Conservation (phyloP, 139 green algal species). For the Coelastrella sp. region DNA sequence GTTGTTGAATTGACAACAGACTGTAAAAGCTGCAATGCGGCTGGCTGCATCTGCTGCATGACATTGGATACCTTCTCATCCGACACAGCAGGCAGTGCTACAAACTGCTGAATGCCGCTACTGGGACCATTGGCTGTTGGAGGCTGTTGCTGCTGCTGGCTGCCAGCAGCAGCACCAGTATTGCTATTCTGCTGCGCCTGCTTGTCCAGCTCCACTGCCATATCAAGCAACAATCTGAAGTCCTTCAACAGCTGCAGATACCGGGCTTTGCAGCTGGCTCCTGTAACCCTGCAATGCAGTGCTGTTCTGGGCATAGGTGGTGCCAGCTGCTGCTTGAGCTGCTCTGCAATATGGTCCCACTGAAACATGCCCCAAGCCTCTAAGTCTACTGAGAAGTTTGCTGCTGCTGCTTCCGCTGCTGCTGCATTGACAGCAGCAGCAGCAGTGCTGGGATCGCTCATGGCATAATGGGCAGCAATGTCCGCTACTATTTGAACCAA, state of each 20-base stretch:
- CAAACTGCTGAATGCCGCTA: background rate
- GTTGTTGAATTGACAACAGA: background rate
- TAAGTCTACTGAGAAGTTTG: background rate
- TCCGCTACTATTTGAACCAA: background rate
- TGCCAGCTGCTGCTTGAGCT: conserved; percentile 19
- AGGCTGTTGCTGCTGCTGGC: conserved; percentile 4
- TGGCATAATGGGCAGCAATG: background rate
- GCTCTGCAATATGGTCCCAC: background rate
- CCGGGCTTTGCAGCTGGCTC: background rate
- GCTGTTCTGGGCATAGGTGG: background rate
- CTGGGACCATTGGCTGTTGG: background rate
- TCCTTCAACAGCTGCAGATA: conserved; percentile 29
- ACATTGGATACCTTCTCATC: background rate
- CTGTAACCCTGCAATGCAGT: background rate
- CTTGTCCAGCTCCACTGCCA: conserved; percentile 14
- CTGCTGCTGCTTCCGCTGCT: conserved; percentile 20
- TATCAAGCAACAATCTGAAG: background rate
- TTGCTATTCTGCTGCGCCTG: background rate
- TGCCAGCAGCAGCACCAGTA: background rate
- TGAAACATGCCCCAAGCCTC: background rate
- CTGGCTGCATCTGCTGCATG: background rate
- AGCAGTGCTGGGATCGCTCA: background rate
- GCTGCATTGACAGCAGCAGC: background rate
- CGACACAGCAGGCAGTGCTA: background rate
- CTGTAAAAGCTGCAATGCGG: conserved; percentile 7